phyloP scores from a whole-genome alignment of 768 basidiomycete species.

The Lentinus brumalis region DNA sequence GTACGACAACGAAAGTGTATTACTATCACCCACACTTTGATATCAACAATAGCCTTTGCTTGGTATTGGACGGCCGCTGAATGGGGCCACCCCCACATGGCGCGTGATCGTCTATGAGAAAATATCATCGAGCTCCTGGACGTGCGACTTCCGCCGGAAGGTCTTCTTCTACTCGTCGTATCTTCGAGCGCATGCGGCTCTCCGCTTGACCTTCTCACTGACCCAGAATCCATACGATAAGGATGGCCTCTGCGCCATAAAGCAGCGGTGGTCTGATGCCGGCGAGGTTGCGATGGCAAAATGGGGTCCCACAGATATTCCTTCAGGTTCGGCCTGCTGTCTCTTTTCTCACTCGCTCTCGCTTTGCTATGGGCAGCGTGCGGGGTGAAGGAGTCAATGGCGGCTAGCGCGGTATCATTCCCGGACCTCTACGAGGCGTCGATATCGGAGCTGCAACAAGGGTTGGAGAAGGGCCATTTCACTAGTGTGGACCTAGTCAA shows the following conservation, averaged over 20 bases:
- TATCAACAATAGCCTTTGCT: conserved; percentile 9
- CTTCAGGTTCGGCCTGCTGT: background rate
- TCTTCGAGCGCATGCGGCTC: conserved; percentile 56
- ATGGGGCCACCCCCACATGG: conserved; percentile 1
- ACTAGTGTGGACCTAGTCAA: conserved; percentile 64
- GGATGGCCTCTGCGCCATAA: no score
- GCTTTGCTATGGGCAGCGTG: background rate
- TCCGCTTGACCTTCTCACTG: no score
- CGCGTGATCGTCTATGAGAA: conserved; percentile 3
- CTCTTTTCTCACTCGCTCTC: background rate
- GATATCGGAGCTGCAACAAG: conserved; percentile 48
- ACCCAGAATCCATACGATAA: no score
- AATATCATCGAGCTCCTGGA: background rate
- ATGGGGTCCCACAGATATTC: background rate
- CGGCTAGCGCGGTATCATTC: background rate
- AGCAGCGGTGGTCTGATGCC: conserved; percentile 27
- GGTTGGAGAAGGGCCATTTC: conserved; percentile 51
- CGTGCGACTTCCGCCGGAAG: background rate
- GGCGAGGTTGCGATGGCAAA: background rate
- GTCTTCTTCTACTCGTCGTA: conserved; percentile 41
- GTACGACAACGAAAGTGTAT: background rate
- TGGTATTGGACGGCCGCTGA: background rate
- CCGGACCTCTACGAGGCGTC: conserved; percentile 67
- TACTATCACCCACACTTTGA: conserved; percentile 7
- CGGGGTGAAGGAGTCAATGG: background rate